These are phyloP conservation scores for Auricularia sp. DNA, from an alignment of 768 basidiomycete species.

Conservation along the genomic window DNA sequence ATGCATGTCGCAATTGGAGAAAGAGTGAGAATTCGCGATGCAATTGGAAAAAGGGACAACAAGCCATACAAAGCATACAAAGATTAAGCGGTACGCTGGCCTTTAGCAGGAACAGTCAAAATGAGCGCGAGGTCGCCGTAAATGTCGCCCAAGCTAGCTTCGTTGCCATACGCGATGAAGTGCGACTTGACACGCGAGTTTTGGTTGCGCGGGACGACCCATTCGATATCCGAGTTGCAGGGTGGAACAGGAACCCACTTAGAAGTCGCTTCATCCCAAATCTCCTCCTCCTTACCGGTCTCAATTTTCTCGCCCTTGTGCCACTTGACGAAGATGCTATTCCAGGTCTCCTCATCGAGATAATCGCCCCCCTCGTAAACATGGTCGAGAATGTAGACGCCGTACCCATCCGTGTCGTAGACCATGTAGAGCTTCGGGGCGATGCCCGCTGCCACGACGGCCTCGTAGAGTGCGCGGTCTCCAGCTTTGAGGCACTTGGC, in stretches of 20 bases:
- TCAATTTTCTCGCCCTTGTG: background rate
- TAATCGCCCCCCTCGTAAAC: background rate
- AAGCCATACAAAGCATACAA: no score
- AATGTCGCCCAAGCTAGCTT: background rate
- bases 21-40: no score
- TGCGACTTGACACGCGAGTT: background rate
- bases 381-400: background rate
- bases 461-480: background rate
- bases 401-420: background rate
- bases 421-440: background rate
- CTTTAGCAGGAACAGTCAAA: background rate
- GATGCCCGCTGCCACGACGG: background rate
- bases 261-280: no score
- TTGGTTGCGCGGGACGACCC: background rate
- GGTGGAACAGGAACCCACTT: no score
- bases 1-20: no score
- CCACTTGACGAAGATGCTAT: background rate
- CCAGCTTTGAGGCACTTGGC: background rate
- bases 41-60: no score
- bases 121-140: background rate
- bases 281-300: background rate
- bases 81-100: background rate
- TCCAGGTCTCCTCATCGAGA: background rate
- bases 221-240: no score
- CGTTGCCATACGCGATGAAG: background rate